A percentile compares a stretch with the other conserved stretches of the same genome.
Evolutionary conservation across 1,284 basidiomycete genomes (phyloP).

Genomic region (Heterobasidion parviporum): DNA sequence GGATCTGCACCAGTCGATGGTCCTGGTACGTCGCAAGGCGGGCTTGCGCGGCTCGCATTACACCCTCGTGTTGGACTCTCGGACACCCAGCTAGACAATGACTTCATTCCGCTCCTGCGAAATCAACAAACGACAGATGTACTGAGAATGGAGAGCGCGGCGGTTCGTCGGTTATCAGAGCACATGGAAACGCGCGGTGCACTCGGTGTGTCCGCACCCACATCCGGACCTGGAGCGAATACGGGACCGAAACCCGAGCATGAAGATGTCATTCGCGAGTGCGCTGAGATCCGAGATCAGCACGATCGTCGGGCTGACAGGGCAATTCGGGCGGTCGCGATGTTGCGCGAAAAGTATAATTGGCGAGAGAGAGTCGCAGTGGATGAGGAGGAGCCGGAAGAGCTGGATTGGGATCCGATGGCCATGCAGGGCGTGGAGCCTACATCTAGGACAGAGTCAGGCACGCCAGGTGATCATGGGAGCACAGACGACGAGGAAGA

Average conservation of each 20-base stretch:
- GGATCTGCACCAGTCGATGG: slow-evolving; percentile 5
- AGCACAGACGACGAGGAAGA: slow-evolving; percentile 34
- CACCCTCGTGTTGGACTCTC: slow-evolving; percentile 51
- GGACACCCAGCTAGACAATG: slow-evolving; percentile 61
- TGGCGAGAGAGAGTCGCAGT: slow-evolving; percentile 69
- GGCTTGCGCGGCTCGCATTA: slow-evolving; percentile 52
- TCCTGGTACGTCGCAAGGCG: slow-evolving; percentile 26
- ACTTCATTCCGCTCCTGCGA: slow-evolving; percentile 61
- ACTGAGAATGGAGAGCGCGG: slow-evolving; percentile 55
- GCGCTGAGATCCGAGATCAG: slow-evolving; percentile 51
- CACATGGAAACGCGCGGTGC: slow-evolving; percentile 57
- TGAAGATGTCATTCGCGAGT: slow-evolving; percentile 57
- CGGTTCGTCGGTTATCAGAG: slow-evolving; percentile 58
- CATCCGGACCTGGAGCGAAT: slow-evolving; percentile 4
- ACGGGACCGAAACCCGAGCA: slow-evolving; percentile 28
- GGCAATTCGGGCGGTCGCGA: slow-evolving; percentile 60
- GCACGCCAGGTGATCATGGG: slow-evolving; percentile 14
- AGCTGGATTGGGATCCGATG: slow-evolving; percentile 40
- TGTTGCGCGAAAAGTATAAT: slow-evolving; percentile 69
- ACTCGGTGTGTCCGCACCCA: slow-evolving; percentile 30
- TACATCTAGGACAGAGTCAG: slow-evolving; percentile 3
- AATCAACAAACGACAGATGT: slow-evolving; percentile 73
- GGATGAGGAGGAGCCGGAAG: slow-evolving; percentile 72
- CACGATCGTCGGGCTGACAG: slow-evolving; percentile 68
- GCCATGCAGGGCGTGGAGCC: slow-evolving; percentile 12